A percentile compares a stretch with the other conserved stretches of the same genome.
Evolutionary conservation across 1,139 yeast genomes (phyloP).

Genomic region (Yamadazyma songkhlaensis): DNA sequence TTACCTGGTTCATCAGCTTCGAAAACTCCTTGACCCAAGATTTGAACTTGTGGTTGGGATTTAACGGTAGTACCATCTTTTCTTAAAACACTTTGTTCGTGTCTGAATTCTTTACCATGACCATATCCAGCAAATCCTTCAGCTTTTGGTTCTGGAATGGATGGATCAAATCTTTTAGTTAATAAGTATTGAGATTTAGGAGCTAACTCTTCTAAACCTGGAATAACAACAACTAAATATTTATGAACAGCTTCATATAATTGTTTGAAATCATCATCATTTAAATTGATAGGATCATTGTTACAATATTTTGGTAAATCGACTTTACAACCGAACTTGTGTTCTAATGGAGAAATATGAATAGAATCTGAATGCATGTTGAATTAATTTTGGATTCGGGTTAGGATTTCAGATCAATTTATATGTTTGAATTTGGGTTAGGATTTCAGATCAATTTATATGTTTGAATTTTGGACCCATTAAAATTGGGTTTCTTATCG

Average conservation of each 20-base stretch:
- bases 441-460: no score
- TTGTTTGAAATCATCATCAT: constrained; percentile 59
- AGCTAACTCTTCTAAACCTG: constrained; percentile 59
- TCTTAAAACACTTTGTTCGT: constrained; percentile 68
- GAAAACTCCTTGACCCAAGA: constrained; percentile 78
- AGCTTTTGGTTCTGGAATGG: constrained; percentile 49
- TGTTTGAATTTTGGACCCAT: no score
- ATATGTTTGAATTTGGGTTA: no score
- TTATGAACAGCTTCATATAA: constrained; percentile 64
- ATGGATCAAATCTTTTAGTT: constrained; percentile 75
- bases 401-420: no score
- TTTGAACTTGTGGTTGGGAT: constrained; percentile 82
- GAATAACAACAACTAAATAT: constrained; percentile 70
- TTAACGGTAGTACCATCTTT: constrained; percentile 82
- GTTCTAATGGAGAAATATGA: constrained; percentile 43
- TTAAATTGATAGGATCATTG: constrained; percentile 69
- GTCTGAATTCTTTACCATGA: constrained; percentile 82
- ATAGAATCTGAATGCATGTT: constrained; percentile 22
- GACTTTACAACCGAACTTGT: constrained; percentile 68
- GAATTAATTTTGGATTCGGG: not conserved
- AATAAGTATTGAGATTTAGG: constrained; percentile 74
- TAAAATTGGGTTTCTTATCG: not conserved
- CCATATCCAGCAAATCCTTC: constrained; percentile 62
- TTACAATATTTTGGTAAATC: constrained; percentile 62
- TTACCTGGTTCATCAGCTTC: constrained; percentile 68